Percentiles rank a stretch among this genome's conserved stretches.
Evolutionary conservation across 495 filamentous ascomycete genomes (phyloP).

Genomic region (Aspergillus sparsus): DNA sequence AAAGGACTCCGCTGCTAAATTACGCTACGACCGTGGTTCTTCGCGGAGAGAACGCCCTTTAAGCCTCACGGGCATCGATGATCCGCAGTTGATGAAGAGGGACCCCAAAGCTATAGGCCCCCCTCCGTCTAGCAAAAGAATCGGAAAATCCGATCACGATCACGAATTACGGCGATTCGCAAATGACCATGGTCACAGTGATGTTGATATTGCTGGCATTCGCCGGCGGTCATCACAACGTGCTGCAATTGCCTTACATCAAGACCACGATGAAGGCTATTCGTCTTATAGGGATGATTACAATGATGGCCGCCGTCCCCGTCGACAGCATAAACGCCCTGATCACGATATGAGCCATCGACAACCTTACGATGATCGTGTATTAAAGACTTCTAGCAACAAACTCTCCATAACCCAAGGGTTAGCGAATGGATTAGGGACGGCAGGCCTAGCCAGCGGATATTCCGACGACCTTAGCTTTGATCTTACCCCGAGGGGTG

Average conservation of each 20-base stretch:
- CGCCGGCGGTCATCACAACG: conserved; percentile 37
- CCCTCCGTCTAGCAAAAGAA: conserved; percentile 61
- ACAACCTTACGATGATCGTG: conserved; percentile 35
- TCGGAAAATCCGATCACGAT: conserved; percentile 57
- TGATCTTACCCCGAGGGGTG: conserved; percentile 27
- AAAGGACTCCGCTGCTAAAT: conserved; percentile 58
- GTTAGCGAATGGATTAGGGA: conserved; percentile 39
- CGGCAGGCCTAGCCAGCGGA: conserved; percentile 41
- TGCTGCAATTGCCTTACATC: conserved; percentile 38
- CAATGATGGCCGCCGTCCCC: conserved; percentile 28
- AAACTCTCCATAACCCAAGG: conserved; percentile 28
- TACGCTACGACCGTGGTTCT: conserved; percentile 51
- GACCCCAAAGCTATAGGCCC: conserved; percentile 52
- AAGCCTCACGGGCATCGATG: conserved; percentile 64
- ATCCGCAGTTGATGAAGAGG: conserved; percentile 48
- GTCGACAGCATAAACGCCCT: conserved; percentile 31
- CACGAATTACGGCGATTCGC: conserved; percentile 35
- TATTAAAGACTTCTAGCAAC: conserved; percentile 23
- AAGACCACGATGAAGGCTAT: conserved; percentile 44
- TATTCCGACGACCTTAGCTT: conserved; percentile 43
- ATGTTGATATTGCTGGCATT: conserved; percentile 32
- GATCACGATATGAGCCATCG: conserved; percentile 27
- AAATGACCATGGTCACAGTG: conserved; percentile 30
- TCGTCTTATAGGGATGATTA: conserved; percentile 33
- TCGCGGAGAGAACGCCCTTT: conserved; percentile 58